Evolutionary conservation across 2,329 filamentous ascomycete genomes (phyloP).

Genomic region (Nakataea oryzae): DNA sequence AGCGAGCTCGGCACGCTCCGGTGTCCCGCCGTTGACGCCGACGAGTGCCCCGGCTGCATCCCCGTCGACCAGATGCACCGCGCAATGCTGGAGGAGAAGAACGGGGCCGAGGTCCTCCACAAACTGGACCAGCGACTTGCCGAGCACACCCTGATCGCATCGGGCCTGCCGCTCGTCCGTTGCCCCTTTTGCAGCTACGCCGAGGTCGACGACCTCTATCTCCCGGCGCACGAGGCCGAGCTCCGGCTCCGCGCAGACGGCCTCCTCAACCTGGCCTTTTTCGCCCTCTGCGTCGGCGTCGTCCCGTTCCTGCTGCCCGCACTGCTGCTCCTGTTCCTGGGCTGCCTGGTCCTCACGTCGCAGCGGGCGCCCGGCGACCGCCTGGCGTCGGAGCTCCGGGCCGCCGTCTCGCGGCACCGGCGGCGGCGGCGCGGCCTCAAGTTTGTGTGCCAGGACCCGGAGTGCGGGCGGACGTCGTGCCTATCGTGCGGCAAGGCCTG

Average conservation of each 20-base stretch:
- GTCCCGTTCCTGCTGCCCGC: constrained; percentile 46
- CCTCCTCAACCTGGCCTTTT: constrained; percentile 35
- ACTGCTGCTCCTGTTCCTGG: constrained; percentile 33
- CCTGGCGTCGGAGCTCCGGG: constrained; percentile 36
- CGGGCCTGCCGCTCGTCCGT: constrained; percentile 63
- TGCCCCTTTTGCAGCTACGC: constrained; percentile 91
- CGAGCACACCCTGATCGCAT: constrained; percentile 64
- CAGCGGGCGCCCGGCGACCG: constrained; percentile 29
- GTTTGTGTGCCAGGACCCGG: constrained; percentile 64
- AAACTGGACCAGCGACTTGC: constrained; percentile 73
- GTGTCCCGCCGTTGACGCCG: constrained; percentile 67
- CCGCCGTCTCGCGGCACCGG: constrained; percentile 55
- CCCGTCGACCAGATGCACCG: constrained; percentile 58
- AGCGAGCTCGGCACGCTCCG: constrained; percentile 61
- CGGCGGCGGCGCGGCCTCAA: constrained; percentile 62
- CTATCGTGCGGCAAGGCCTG: constrained; percentile 73
- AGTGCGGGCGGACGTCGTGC: constrained; percentile 64
- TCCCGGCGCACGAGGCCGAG: constrained; percentile 41
- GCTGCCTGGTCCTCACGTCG: constrained; percentile 32
- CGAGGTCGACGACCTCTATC: constrained; percentile 71
- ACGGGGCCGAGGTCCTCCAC: constrained; percentile 59
- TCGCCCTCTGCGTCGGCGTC: constrained; percentile 40
- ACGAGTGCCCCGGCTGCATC: constrained; percentile 66
- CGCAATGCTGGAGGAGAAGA: constrained; percentile 59
- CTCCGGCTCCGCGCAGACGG: constrained; percentile 47